Evolutionary conservation across 352 stramenopile genomes (phyloP).

Genomic region (Phytophthora pseudosyringae): DNA sequence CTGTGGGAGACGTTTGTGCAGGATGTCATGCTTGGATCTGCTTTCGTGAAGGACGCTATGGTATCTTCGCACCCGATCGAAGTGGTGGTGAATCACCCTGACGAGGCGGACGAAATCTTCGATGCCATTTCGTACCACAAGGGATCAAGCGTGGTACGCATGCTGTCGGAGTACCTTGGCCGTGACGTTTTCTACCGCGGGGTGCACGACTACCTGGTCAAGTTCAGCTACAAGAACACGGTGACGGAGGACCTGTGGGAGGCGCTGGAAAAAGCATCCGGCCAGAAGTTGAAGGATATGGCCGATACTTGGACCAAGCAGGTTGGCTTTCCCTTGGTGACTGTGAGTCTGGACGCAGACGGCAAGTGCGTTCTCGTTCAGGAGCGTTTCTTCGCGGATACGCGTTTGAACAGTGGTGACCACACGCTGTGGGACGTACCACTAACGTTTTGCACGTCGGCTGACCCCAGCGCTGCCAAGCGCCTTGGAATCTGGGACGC

Average conservation of each 20-base stretch:
- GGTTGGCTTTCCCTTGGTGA: constrained; percentile 94
- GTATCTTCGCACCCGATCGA: constrained; percentile 95
- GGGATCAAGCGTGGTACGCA: constrained; percentile 76
- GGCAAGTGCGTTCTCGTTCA: constrained; percentile 85
- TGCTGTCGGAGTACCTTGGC: constrained; percentile 77
- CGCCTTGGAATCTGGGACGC: constrained; percentile 76
- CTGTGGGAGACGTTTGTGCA: constrained; percentile 97
- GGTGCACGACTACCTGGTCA: constrained; percentile 94
- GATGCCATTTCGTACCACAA: constrained; percentile 98
- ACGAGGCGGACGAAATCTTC: constrained; percentile 98
- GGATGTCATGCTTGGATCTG: constrained; percentile 67
- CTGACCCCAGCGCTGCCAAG: constrained; percentile 49
- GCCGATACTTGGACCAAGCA: constrained; percentile 95
- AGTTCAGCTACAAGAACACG: constrained; percentile 95
- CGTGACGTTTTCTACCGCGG: constrained; percentile 80
- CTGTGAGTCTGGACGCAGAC: constrained; percentile 68
- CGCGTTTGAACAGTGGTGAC: constrained; percentile 65
- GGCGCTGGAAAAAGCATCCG: constrained; percentile 90
- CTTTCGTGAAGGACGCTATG: constrained; percentile 93
- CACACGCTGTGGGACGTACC: constrained; percentile 89
- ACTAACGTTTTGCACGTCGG: constrained; percentile 70
- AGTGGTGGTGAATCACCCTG: constrained; percentile 91
- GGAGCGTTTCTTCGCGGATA: constrained; percentile 94
- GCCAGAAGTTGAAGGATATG: constrained; percentile 92
- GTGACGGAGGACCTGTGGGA: constrained; percentile 96